Evolutionary conservation across 2,329 filamentous ascomycete genomes (phyloP).

Genomic region (Ophiostoma ulmi): DNA sequence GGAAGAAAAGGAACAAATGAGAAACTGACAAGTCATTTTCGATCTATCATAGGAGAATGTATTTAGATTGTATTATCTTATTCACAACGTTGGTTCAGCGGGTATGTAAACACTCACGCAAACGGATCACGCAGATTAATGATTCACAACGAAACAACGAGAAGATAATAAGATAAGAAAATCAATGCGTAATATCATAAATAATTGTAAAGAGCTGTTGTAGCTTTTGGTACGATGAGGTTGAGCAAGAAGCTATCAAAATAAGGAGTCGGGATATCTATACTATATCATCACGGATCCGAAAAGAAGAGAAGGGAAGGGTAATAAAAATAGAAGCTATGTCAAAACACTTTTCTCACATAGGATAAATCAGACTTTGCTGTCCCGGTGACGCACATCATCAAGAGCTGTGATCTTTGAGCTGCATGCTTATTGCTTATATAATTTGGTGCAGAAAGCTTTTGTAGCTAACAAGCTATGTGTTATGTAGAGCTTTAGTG

Average conservation of each 20-base stretch:
- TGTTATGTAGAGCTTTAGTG: background rate
- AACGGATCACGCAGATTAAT: too few relatives aligned
- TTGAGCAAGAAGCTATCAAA: too few relatives aligned
- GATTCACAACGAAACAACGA: too few relatives aligned
- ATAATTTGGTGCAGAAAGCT: background rate
- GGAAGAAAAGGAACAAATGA: background rate
- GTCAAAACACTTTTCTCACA: background rate
- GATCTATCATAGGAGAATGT: slow-evolving; percentile 20
- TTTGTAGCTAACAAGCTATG: background rate
- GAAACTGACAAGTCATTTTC: slow-evolving; percentile 22
- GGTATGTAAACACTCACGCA: background rate
- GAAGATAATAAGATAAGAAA: too few relatives aligned
- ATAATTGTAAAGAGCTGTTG: too few relatives aligned
- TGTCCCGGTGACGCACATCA: background rate
- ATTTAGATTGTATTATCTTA: background rate
- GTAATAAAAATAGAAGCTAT: background rate
- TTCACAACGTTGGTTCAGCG: background rate
- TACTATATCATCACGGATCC: too few relatives aligned
- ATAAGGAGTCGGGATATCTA: too few relatives aligned
- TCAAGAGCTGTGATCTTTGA: background rate
- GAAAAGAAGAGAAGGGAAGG: background rate
- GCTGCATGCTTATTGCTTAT: background rate
- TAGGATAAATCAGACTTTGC: background rate
- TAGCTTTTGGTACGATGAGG: too few relatives aligned
- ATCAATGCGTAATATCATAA: too few relatives aligned